Conservation (phyloP, 768 basidiomycete genomes). For the Crucibulum laeve region DNA sequence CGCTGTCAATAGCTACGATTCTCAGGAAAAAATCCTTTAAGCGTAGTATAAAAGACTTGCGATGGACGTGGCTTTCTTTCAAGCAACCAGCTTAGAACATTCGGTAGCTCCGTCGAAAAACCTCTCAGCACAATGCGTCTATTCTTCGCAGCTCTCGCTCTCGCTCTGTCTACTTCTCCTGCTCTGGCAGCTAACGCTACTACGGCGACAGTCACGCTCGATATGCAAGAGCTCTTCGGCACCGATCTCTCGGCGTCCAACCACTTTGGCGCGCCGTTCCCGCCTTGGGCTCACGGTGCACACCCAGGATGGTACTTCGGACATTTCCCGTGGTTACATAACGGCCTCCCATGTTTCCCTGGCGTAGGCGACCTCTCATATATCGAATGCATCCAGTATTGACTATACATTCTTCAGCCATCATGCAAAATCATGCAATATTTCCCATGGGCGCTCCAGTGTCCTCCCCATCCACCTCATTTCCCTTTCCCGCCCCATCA, state of each 20-base stretch:
- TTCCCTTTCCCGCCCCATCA: conserved; percentile 20
- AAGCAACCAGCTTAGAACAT: no score
- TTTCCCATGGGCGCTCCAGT: conserved; percentile 2
- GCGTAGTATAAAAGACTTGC: no score
- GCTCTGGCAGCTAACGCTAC: not conserved
- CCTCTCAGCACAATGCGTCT: not conserved
- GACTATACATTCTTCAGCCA: not conserved
- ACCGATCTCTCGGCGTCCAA: conserved; percentile 13
- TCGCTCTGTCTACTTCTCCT: not conserved
- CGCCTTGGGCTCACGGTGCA: conserved; percentile 23
- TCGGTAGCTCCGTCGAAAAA: no score
- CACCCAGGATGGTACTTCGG: conserved; percentile 37
- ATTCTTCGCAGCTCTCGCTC: not conserved
- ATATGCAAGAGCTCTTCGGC: conserved; percentile 5
- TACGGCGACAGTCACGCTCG: conserved; percentile 2
- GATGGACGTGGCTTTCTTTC: no score
- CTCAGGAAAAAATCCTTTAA: no score
- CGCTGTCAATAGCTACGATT: no score
- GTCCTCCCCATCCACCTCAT: conserved; percentile 14
- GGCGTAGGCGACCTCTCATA: conserved; percentile 7
- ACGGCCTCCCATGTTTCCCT: conserved; percentile 17
- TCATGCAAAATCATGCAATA: not conserved
- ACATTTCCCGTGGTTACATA: conserved; percentile 15
- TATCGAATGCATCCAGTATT: not conserved
- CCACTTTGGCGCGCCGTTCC: conserved; percentile 27